Conservation (phyloP, 2,329 filamentous ascomycete genomes). For the Hypocreales sp. region DNA sequence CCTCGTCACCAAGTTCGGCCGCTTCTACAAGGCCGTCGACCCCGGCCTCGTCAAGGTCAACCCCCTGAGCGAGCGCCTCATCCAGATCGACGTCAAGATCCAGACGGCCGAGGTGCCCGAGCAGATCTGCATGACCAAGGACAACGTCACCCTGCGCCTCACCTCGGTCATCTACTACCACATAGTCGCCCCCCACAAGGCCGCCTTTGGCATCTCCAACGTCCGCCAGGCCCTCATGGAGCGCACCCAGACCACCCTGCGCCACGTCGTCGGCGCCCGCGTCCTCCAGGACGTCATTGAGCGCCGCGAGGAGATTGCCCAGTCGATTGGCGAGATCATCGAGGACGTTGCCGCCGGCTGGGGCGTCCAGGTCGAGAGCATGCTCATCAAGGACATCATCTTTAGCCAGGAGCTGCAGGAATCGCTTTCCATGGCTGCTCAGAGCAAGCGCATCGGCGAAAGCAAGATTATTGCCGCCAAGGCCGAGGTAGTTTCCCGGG, state of each 20-base stretch:
- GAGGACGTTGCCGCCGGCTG: constrained; percentile 87
- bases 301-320: constrained; percentile 89
- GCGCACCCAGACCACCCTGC: constrained; percentile 92
- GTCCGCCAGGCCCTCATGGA: constrained; percentile 93
- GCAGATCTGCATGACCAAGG: constrained; percentile 98
- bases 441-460: constrained; percentile 96
- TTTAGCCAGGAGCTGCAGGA: constrained; percentile 94
- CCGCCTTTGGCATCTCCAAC: constrained; percentile 90
- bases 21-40: constrained; percentile 90
- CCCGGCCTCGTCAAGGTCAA: constrained; percentile 96
- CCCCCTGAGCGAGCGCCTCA: constrained; percentile 76
- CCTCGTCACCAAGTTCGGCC: constrained; percentile 87
- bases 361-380: constrained; percentile 93
- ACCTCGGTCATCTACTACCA: constrained; percentile 99
- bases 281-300: constrained; percentile 97
- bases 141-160: constrained; percentile 88
- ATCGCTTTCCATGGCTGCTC: constrained; percentile 92
- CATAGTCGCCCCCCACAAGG: constrained; percentile 88
- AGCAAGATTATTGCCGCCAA: constrained; percentile 96
- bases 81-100: constrained; percentile 96
- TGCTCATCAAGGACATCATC: constrained; percentile 99
- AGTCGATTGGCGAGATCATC: constrained; percentile 92
- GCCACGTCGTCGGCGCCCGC: constrained; percentile 89
- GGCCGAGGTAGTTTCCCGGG: no score
- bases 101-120: constrained; percentile 94